Base-by-base conservation (phyloP, 2,329 filamentous ascomycete genomes). In the Pseudocercospora eumusae region DNA sequence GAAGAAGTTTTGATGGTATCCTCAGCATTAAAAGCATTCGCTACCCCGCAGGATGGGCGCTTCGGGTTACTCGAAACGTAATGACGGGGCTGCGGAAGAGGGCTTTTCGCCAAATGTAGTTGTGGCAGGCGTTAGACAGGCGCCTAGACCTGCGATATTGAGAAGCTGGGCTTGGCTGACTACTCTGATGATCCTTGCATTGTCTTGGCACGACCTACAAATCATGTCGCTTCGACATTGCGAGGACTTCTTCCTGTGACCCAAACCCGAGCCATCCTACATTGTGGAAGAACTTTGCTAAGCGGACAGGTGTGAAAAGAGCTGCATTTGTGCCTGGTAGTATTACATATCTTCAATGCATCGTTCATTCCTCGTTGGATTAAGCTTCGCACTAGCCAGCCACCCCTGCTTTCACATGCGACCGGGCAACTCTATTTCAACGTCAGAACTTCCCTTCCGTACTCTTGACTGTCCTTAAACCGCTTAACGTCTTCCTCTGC, bases 11-110 rank as follows among this genome's bases (percentile, higher is more conserved):
- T 18, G 13, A 7, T 20, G 28, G 1, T 54, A 3, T 28, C 1
- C 21, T n/a, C 21, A 8, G 52, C 20, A 13, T 42, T 25, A 27
- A 18, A 52, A 15, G 15, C 21, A 31, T 18, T 25, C 11, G 23
- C 25, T 52, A 52, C 47, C 47, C 47, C 47, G 47, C 47, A 52
- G n/a, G 47, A 27, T 23, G 47, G 15, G 45, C 21, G 45, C 18
- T 50, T 50, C 45, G 45, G 45, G 20, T 50, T 50, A 23, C 45
- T 50, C 23, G 8, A 52, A 27, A 10, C 25, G 47, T 52, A 23
- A 18, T 28, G 25, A 25, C 47, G 47, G 47, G 13, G 21, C 11
- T 28, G 25, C 47, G 47, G 47, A 52, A 52, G 47, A 18, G 21
- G 47, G 15, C 1, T 52, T n/a, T n/a, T 15, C 11, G 4, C 23